Evolutionary conservation across 768 basidiomycete species (phyloP).

Genomic region (Cystobasidium ongulense): DNA sequence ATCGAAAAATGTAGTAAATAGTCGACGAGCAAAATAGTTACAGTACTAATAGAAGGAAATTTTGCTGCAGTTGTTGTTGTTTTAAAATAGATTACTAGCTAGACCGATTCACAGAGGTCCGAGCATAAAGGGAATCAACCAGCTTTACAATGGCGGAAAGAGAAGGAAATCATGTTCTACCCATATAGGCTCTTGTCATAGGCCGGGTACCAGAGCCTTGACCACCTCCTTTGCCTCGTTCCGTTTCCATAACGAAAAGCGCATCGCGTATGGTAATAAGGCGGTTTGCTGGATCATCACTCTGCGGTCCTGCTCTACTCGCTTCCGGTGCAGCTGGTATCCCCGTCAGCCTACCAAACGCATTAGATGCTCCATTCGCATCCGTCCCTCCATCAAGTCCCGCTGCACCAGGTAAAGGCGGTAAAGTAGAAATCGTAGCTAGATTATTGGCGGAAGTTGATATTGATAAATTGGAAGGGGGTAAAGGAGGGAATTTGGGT

Average conservation of each 20-base stretch:
- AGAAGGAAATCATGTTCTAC: neutral
- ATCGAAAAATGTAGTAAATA: too few species aligned
- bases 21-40: too few species aligned
- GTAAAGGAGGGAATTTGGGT: slow-evolving; percentile 22
- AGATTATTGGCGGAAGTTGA: neutral
- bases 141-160: too few species aligned
- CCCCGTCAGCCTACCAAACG: neutral
- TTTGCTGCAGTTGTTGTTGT: too few species aligned
- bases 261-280: slow-evolving; percentile 70
- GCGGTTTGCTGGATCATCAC: slow-evolving; percentile 44
- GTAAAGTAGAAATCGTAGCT: neutral
- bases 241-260: slow-evolving; percentile 70
- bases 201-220: slow-evolving; percentile 21
- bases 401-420: neutral
- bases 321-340: neutral
- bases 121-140: too few species aligned
- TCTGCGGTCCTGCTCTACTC: neutral
- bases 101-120: too few species aligned
- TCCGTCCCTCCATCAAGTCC: neutral
- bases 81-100: too few species aligned
- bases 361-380: neutral
- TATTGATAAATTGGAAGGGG: slow-evolving; percentile 3
- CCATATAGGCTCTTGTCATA: slow-evolving; percentile 10
- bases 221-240: slow-evolving; percentile 32
- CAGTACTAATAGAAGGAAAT: too few species aligned